A percentile compares a stretch with the other conserved stretches of the same genome.
Conservation (phyloP, 1,284 basidiomycete species). For the Ceratorhiza oryzae-sativae region DNA sequence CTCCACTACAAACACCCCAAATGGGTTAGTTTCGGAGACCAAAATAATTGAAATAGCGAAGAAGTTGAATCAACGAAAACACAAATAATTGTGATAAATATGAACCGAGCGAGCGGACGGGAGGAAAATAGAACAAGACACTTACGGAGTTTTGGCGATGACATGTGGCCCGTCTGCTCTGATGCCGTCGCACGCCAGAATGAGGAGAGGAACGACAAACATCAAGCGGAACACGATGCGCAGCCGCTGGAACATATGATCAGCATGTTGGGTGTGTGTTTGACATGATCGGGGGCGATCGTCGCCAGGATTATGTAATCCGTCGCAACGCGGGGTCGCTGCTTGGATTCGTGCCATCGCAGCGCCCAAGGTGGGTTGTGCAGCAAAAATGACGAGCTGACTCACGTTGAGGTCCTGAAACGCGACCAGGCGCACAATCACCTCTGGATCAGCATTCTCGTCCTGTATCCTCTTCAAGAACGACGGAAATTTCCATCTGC, state of each 20-base stretch:
- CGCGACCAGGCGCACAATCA: constrained; percentile 39
- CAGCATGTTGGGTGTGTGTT: not conserved
- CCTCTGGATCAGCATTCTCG: constrained; percentile 42
- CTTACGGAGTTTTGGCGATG: constrained; percentile 22
- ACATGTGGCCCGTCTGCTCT: constrained; percentile 5
- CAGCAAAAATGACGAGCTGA: not conserved
- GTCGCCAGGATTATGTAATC: not conserved
- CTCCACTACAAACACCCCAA: constrained; percentile 14
- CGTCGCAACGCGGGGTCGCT: not conserved
- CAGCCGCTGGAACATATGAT: constrained; percentile 27
- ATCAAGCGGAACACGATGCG: constrained; percentile 41
- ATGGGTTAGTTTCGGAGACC: not conserved
- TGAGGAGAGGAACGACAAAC: constrained; percentile 40
- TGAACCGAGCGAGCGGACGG: not conserved
- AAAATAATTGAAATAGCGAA: not conserved
- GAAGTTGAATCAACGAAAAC: not conserved
- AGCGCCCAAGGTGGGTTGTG: too few relatives aligned
- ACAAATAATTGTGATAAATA: not conserved
- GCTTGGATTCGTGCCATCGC: not conserved
- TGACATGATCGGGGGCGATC: not conserved
- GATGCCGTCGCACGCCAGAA: constrained; percentile 41
- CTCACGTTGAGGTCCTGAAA: constrained; percentile 43
- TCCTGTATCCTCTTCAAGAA: constrained; percentile 37
- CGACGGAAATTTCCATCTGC: constrained; percentile 40
- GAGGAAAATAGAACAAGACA: not conserved